Percentiles rank a stretch among this genome's conserved stretches.
These are phyloP conservation scores for Epichloe sp. DNA, from an alignment of 2,329 filamentous ascomycete genomes.

Conservation along the genomic window DNA sequence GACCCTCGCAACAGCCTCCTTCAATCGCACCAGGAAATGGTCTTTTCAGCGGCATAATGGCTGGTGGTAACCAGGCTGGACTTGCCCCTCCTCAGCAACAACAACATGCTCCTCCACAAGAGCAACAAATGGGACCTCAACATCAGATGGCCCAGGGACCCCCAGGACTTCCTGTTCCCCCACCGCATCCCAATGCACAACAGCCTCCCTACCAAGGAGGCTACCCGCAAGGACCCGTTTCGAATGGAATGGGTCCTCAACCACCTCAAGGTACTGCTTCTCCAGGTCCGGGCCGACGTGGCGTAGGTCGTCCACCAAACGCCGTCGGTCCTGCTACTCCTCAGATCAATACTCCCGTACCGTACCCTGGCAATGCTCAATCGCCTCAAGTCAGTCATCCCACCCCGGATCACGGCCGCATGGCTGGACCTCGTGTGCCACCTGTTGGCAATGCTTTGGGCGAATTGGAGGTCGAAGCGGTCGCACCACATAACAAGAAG, in stretches of 20 bases:
- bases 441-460: slow-evolving; percentile 54
- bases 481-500: slow-evolving; percentile 80
- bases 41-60: slow-evolving; percentile 92
- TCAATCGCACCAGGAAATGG: slow-evolving; percentile 86
- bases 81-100: slow-evolving; percentile 66
- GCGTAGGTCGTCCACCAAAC: slow-evolving; percentile 51
- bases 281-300: slow-evolving; percentile 68
- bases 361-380: slow-evolving; percentile 69
- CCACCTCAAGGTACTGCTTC: slow-evolving; percentile 76
- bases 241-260: slow-evolving; percentile 66
- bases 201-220: slow-evolving; percentile 64
- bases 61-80: slow-evolving; percentile 71
- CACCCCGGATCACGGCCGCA: slow-evolving; percentile 52
- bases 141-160: slow-evolving; percentile 60
- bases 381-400: slow-evolving; percentile 84
- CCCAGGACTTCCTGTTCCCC: slow-evolving; percentile 51
- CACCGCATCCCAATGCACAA: slow-evolving; percentile 46
- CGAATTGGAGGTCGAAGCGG: slow-evolving; percentile 74
- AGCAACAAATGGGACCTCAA: slow-evolving; percentile 41
- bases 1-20: slow-evolving; percentile 72
- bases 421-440: slow-evolving; percentile 35
- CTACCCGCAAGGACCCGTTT: slow-evolving; percentile 44
- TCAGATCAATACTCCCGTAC: slow-evolving; percentile 77
- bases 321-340: slow-evolving; percentile 66
- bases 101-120: slow-evolving; percentile 48